Conservation (phyloP, 257 asterid species). For the Schizonepeta tenuifolia region DNA sequence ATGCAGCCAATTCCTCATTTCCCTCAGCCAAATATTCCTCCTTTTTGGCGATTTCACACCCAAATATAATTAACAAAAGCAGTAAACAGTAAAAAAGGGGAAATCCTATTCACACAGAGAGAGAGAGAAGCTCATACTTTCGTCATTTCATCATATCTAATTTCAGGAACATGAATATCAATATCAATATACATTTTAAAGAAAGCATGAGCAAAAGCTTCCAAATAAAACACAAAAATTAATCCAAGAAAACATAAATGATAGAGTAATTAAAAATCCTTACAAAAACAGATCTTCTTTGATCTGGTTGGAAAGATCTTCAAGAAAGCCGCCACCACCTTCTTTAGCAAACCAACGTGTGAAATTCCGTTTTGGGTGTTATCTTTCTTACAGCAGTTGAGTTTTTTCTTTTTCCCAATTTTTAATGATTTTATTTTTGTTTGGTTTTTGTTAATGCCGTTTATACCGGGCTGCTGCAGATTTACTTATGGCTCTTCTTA, state of each 20-base stretch:
- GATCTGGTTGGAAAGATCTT: constrained; percentile 8
- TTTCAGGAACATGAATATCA: too few species aligned
- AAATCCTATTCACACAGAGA: not conserved
- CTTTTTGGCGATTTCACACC: not conserved
- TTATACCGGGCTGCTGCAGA: constrained; percentile 34
- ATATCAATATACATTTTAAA: not conserved
- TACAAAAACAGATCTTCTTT: constrained; percentile 21
- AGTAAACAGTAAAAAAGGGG: not conserved
- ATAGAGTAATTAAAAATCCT: not conserved
- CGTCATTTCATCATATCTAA: not conserved
- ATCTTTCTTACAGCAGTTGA: not conserved
- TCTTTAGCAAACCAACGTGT: not conserved
- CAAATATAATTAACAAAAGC: not conserved
- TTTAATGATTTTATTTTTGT: not conserved
- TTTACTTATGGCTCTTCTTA: constrained; percentile 33
- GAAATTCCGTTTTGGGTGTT: not conserved
- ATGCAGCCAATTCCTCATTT: not conserved
- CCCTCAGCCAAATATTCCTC: not conserved
- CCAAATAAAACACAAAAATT: not conserved
- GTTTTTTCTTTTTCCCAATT: not conserved
- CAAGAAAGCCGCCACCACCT: constrained; percentile 27
- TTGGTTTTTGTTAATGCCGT: constrained; percentile 31
- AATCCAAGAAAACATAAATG: not conserved
- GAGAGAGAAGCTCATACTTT: not conserved
- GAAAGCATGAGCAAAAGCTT: not conserved